Base-by-base conservation (phyloP, 768 basidiomycete genomes). In the Nidularia sp. region DNA sequence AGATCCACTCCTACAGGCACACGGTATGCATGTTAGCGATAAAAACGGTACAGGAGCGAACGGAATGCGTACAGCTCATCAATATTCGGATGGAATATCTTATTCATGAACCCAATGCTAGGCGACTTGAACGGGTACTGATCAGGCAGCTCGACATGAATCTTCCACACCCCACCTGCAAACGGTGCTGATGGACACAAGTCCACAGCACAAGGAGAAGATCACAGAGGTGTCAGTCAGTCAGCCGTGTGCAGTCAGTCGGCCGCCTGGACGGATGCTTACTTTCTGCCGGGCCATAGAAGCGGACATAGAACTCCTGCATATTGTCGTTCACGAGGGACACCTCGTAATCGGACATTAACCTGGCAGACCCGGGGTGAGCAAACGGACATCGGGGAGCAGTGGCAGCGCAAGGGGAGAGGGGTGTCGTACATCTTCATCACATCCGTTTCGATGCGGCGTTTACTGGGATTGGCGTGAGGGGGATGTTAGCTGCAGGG, bases 21-120 rank as follows among this genome's bases (percentile, higher is more conserved):
- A 48, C 60, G 51, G 60, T 18, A 18, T 18, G 18, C 18, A 18
- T 18, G 18, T 53, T 46, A 12, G 46, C 50, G 31, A 35, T 34
- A 44, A 22, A 4, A 18, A 49, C n/a, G 52, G 43, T n/a, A 41
- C 34, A 39, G 22, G 10, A 39, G 9, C 22, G 32, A 51, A 47
- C 51, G 54, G 42, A 25, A 45, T n/a, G 76, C 93, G 65, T 68
- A 98, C 89, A 97, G 75, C 70, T 99, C 97, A 71, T 99, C 97
- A 63, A 99, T 99, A 65, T 99, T 99, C 15, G 97, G 97, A 62
- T 98, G 97, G 67, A 97, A 98, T 68, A 99, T 98, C 88, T 98
- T 98, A 82, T 99, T 99, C 93, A 97, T 95, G 72, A 99, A 99
- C 1, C 97, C 97, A 59, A 99, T 99, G 65, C 92, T 94, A 4